Evolutionary conservation across 192 early-diverging fungal species (phyloP), one percentile per base, ranked within the genome.

Genomic region (Paraglomus occultum): DNA sequence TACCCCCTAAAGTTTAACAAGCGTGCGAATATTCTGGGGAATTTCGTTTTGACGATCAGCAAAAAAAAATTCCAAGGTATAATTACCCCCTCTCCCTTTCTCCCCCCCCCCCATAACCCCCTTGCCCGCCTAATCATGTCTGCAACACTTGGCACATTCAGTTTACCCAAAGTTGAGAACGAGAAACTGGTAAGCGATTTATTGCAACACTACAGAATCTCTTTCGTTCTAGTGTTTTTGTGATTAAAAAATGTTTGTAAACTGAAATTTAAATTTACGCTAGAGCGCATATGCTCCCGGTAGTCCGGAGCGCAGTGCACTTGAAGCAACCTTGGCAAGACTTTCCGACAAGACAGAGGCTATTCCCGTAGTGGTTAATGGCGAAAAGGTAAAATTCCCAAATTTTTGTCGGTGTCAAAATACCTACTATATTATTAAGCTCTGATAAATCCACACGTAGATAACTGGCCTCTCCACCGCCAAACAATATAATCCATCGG

Each of bases 331-430:
- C n/a, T 74, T 99, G 42, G 31, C 31, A 31, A 31, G 31, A 31
- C 31, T 31, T 31, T 31, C 31, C 31, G 81, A 85, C 55, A 87
- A 92, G 70, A 83, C 97, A 75, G 77, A 86, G 53, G 73, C 78
- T 67, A 82, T 99, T 62, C 95, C 95, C 22, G 71, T 87, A 67
- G 77, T 96, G 53, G 87, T 97, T 72, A 92, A 95, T 75, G 95
- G 94, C 74, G 74, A 92, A 74, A 84, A 93, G 87, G 84, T 93
- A 77, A 71, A 74, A 8, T 10, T 9, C 2, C 14, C 11, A 3
- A 31, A 58, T 58, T 12, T 12, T 1, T 1, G 17, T 4, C 11
- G 17, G 8, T 15, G 17, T 50, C 11, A 50, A 1, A 50, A 50
- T 50, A 50, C 11, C 4, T 15, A 50, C 17, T 15, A 50, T 49